phyloP scores from a whole-genome alignment of 371 early-diverging fungal genomes.

The Pancytospora philotis region DNA sequence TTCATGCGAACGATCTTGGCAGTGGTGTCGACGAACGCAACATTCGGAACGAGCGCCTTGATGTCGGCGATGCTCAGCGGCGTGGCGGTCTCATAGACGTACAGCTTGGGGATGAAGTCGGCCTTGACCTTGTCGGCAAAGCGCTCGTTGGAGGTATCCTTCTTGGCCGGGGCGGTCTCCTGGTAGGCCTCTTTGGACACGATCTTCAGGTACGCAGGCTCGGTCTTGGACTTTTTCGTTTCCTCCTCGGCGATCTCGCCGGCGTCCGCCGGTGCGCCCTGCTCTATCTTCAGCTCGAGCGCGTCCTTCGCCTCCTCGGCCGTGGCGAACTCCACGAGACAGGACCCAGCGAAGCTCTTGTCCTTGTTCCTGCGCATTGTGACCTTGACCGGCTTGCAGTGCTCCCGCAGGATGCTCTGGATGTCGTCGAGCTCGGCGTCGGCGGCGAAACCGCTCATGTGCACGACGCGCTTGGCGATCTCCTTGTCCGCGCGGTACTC shows the following conservation, averaged over 20 bases:
- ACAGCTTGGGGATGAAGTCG: slow-evolving; percentile 47
- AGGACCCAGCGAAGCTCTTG: slow-evolving; percentile 52
- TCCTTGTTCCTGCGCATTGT: slow-evolving; percentile 48
- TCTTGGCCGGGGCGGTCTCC: slow-evolving; percentile 5
- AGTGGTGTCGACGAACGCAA: slow-evolving; percentile 57
- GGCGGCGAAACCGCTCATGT: slow-evolving; percentile 41
- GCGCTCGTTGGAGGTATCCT: slow-evolving; percentile 28
- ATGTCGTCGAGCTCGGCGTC: slow-evolving; percentile 50
- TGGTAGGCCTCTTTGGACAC: slow-evolving; percentile 9
- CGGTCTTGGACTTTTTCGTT: slow-evolving; percentile 10
- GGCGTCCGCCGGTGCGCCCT: slow-evolving; percentile 2
- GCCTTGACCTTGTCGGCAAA: slow-evolving; percentile 30
- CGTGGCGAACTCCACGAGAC: slow-evolving; percentile 50
- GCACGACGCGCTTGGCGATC: slow-evolving; percentile 24
- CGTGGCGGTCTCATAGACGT: slow-evolving; percentile 31
- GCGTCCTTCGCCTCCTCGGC: slow-evolving; percentile 46
- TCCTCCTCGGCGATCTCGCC: not conserved
- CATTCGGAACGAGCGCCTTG: slow-evolving; percentile 35
- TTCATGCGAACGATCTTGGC: slow-evolving; percentile 54
- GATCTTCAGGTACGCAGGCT: slow-evolving; percentile 4
- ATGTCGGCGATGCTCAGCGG: slow-evolving; percentile 32
- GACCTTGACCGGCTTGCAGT: slow-evolving; percentile 34
- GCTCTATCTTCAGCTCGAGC: slow-evolving; percentile 21
- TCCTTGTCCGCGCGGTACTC: slow-evolving; percentile 37
- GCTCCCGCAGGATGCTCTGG: slow-evolving; percentile 27